A percentile compares a stretch with the other conserved stretches of the same genome.
These are phyloP conservation scores for Boletus rubroflammeus DNA, from an alignment of 768 basidiomycete genomes.

Conservation along the genomic window DNA sequence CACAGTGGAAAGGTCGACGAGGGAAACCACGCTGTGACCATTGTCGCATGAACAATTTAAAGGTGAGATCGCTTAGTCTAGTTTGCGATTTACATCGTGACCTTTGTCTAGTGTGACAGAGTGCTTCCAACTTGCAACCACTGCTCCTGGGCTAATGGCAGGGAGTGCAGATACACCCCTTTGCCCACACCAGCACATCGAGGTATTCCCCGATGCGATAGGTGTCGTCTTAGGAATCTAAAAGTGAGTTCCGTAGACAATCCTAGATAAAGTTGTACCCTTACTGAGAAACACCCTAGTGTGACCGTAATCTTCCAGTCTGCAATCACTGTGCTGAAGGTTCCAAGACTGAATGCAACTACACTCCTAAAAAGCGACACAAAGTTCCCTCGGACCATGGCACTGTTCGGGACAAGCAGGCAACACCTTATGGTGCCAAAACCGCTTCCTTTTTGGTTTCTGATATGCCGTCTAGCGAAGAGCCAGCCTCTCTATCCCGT, in stretches of 20 bases:
- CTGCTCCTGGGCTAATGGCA: slow-evolving; percentile 60
- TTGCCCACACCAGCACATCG: slow-evolving; percentile 72
- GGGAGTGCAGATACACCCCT: slow-evolving; percentile 70
- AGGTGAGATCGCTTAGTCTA: slow-evolving; percentile 41
- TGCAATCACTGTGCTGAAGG: slow-evolving; percentile 63
- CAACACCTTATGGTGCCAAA: slow-evolving; percentile 42
- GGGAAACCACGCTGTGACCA: slow-evolving; percentile 75
- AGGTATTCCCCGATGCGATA: slow-evolving; percentile 71
- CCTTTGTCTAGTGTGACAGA: slow-evolving; percentile 55
- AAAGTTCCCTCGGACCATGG: slow-evolving; percentile 47
- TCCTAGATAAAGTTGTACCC: not conserved
- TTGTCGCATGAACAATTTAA: slow-evolving; percentile 68
- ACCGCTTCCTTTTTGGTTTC: slow-evolving; percentile 48
- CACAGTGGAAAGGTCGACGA: slow-evolving; percentile 70
- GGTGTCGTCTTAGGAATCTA: slow-evolving; percentile 61
- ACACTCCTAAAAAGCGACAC: slow-evolving; percentile 68
- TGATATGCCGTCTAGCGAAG: slow-evolving; percentile 36
- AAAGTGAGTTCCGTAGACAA: slow-evolving; percentile 44
- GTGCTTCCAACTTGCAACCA: slow-evolving; percentile 70
- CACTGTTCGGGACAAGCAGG: slow-evolving; percentile 34
- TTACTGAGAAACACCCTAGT: slow-evolving; percentile 37
- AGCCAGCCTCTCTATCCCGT: slow-evolving; percentile 12
- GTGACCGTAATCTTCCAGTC: slow-evolving; percentile 67
- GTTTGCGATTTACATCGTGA: slow-evolving; percentile 11
- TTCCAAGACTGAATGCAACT: slow-evolving; percentile 58